These are phyloP conservation scores for Zygosaccharomyces bisporus DNA, from an alignment of 805 yeast species.

Conservation along the genomic window DNA sequence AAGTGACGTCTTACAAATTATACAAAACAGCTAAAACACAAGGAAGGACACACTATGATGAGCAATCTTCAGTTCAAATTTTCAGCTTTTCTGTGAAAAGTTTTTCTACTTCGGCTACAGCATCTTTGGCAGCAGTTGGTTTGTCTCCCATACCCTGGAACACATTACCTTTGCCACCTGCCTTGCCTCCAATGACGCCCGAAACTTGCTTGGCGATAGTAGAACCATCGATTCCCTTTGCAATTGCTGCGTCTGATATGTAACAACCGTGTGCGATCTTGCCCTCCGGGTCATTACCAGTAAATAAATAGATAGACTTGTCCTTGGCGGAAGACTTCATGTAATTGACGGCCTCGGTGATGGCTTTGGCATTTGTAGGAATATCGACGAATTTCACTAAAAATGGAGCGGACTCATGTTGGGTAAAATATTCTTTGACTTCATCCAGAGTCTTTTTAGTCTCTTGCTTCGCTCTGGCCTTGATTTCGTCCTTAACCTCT, in stretches of 20 bases:
- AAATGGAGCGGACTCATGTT: slow-evolving; percentile 48
- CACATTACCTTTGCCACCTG: slow-evolving; percentile 97
- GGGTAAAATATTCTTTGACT: slow-evolving; percentile 64
- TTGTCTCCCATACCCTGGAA: slow-evolving; percentile 97
- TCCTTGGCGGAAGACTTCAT: slow-evolving; percentile 72
- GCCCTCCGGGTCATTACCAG: slow-evolving; percentile 58
- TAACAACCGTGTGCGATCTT: slow-evolving; percentile 96
- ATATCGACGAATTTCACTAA: slow-evolving; percentile 68
- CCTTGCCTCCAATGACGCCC: slow-evolving; percentile 83
- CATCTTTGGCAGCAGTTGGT: slow-evolving; percentile 61
- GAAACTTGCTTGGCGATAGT: slow-evolving; percentile 72
- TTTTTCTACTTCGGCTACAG: slow-evolving; percentile 65
- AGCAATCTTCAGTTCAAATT: slow-evolving; percentile 12
- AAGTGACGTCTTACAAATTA: slow-evolving; percentile 2
- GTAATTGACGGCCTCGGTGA: slow-evolving; percentile 84
- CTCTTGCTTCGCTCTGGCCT: slow-evolving; percentile 84
- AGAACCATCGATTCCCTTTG: slow-evolving; percentile 68
- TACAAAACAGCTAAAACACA: background rate
- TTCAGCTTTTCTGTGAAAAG: slow-evolving; percentile 56
- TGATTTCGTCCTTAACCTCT: slow-evolving; percentile 80
- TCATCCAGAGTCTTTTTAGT: slow-evolving; percentile 74
- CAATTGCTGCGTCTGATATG: slow-evolving; percentile 65
- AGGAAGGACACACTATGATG: background rate
- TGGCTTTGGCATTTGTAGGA: slow-evolving; percentile 84
- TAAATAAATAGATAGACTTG: slow-evolving; percentile 73